Base-by-base conservation (phyloP, 2,329 filamentous ascomycete species). In the Xylariales sp. region DNA sequence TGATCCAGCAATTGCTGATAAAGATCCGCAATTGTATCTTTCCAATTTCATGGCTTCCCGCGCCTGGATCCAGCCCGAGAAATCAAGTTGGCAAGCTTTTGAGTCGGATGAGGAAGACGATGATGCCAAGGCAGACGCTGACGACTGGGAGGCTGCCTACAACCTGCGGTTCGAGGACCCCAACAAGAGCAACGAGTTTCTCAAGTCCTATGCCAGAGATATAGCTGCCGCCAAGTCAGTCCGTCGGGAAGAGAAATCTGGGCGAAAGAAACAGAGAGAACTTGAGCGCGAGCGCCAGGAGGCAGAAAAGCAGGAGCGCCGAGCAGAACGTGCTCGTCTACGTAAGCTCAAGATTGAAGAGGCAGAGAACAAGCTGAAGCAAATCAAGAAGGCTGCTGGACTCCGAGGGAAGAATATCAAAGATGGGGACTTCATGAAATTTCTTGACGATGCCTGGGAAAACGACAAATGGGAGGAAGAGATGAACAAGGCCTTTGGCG, bases 161-260 rank as follows among this genome's bases (percentile, higher is more conserved):
- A 98, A 98, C 66, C 68, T 96, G 65, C 85, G 93, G 24, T 98
- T 98, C 57, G 93, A 98, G 61, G 87, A 97, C 54, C 89, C 93
- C 0, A 77, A 77, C 45, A 89, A 87, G 58, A 82, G 87, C 54
- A 96, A 96, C 58, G 88, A 95, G 64, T 82, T 86, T 37, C 71
- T 98, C 22, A 82, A 85, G 56, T 88, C 90, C 5, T 95, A 96
- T 65, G 85, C 91, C 42, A 84, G 91, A 79, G 88, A 95, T 59
- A 75, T 88, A 14, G 84, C 86, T 27, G 83, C 83, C 28, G 82
- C 84, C 48, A 85, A 86, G 51, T 93, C 90, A 1, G 90, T 95
- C 18, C 80, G 93, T 37, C 79, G 90, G 47, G 89, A 96, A 44
- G 88, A 93, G 39, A 75, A 77, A 56, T 94, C 74, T 28, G 76